Base-by-base conservation (phyloP, 192 early-diverging fungal genomes). In the Lunasporangiospora selenospora region DNA sequence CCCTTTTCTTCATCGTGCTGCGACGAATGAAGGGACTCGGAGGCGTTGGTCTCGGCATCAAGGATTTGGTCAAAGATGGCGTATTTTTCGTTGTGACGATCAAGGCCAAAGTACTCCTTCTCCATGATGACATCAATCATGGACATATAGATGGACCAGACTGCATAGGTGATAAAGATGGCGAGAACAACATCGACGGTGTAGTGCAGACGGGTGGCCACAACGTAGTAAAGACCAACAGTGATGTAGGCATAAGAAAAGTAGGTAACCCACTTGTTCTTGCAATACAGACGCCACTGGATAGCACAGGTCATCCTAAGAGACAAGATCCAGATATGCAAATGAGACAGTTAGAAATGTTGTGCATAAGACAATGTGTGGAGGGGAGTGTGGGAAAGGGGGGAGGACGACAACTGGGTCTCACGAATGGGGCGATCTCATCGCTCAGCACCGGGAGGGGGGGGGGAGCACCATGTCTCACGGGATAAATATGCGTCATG, bases 101-200 rank as follows among this genome's bases (percentile, higher is more conserved):
- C 36, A 9, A 62, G 29, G 16, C 67, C 67, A 58, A 78, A 62
- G 43, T 73, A 78, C 37, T 78, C 67, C 54, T 78, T 78, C 27
- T 78, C 67, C 58, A 78, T 73, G 39, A 70, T 64, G 34, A 67
- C 42, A 36, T 78, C 77, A 6, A 78, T 60, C 58, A 67, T 78
- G 42, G 60, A 73, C 46, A 83, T 87, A 57, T 89, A 89, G 9
- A 81, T 27, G 26, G 82, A 78, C 71, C 84, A 82, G 18, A 80
- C 66, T 10, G 79, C 61, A 41, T 79, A 83, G 5, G 85, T 85
- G 60, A 89, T 73, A 50, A 89, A 78, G 34, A 78, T 41, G 16
- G 77, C 77, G 18, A 78, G 36, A 24, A 78, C 51, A 0, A 78
- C 77, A 47, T 78, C 77, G 30, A 78, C 77, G 15, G 77, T 67